Conservation (phyloP, 306 rosid species). For the Vigna mungo region DNA sequence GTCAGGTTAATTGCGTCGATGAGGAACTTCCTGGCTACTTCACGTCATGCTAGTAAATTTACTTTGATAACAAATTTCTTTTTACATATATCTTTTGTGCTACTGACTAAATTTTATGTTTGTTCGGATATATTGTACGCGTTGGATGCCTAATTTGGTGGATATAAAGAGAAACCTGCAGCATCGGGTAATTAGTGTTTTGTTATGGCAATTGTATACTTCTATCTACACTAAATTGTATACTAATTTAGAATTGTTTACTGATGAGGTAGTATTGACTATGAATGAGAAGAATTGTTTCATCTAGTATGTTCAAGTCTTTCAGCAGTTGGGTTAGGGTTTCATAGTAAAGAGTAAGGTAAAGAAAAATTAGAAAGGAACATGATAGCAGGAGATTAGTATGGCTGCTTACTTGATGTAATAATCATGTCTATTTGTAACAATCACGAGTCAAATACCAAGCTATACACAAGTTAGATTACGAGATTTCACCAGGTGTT, state of each 20-base stretch:
- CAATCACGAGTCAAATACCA: conserved; percentile 24
- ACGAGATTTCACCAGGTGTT: not conserved
- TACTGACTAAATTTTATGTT: conserved; percentile 47
- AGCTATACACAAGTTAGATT: not conserved
- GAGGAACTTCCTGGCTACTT: conserved; percentile 14
- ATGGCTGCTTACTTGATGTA: conserved; percentile 22
- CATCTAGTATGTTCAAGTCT: conserved; percentile 15
- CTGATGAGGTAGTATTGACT: conserved; percentile 5
- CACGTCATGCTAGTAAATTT: not conserved
- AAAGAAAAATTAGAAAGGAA: conserved; percentile 17
- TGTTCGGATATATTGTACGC: conserved; percentile 43
- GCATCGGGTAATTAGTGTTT: conserved; percentile 75
- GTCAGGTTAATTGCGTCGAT: not conserved
- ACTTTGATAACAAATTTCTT: conserved; percentile 19
- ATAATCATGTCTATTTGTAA: conserved; percentile 25
- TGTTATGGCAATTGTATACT: conserved; percentile 7
- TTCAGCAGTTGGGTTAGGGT: conserved; percentile 7
- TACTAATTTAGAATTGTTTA: not conserved
- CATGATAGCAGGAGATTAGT: not conserved
- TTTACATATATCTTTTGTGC: conserved; percentile 7
- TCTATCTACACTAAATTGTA: not conserved
- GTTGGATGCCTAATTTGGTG: conserved; percentile 58
- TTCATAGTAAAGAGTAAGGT: conserved; percentile 14
- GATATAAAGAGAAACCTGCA: conserved; percentile 91
- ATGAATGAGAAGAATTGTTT: conserved; percentile 21